Conservation (phyloP, 768 basidiomycete species). For the Xerocomellus amylosporus region DNA sequence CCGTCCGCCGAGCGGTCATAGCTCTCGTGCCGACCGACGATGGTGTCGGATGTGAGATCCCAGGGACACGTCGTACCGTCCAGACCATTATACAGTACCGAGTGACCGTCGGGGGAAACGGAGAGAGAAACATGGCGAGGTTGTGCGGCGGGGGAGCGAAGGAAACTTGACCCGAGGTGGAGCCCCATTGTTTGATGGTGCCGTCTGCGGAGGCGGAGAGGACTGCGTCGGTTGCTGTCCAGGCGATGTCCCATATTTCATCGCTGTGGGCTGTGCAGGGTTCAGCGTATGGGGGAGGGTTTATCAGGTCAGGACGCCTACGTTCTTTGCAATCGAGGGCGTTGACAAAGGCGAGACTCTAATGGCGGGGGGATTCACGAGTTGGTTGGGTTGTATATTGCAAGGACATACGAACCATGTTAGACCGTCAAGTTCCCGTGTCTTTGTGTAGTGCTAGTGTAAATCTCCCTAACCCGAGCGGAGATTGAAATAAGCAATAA, state of each 20-base stretch:
- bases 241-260: constrained; percentile 74
- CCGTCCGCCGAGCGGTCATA: constrained; percentile 55
- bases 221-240: constrained; percentile 63
- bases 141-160: constrained; percentile 69
- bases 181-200: constrained; percentile 68
- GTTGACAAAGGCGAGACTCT: constrained; percentile 74
- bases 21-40: constrained; percentile 70
- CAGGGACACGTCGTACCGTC: constrained; percentile 80
- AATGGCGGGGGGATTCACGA: constrained; percentile 21
- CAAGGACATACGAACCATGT: constrained; percentile 29
- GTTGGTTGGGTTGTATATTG: background rate
- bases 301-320: constrained; percentile 36
- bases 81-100: constrained; percentile 74
- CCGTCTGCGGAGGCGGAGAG: constrained; percentile 80
- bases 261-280: constrained; percentile 63
- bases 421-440: background rate
- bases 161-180: constrained; percentile 60
- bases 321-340: constrained; percentile 76
- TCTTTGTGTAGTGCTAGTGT: background rate
- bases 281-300: constrained; percentile 2
- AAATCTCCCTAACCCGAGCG: constrained; percentile 42
- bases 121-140: constrained; percentile 84
- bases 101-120: constrained; percentile 59
- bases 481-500: constrained; percentile 44
- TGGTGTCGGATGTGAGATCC: constrained; percentile 61